Base-by-base conservation (phyloP, 1,284 basidiomycete species). In the Phellopilus nigrolimitatus region DNA sequence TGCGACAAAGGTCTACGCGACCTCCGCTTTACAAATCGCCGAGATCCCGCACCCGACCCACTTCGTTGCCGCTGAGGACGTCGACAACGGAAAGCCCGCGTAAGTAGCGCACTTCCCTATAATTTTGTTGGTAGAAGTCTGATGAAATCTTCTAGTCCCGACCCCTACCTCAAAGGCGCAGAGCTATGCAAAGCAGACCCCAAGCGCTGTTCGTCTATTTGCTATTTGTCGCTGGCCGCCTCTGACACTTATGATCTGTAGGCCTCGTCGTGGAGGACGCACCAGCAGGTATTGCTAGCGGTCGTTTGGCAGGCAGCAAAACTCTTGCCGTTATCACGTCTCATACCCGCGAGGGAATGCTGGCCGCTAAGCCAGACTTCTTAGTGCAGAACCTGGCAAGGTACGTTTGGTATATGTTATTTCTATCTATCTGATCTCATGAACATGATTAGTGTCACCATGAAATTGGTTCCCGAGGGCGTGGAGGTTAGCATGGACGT, bases 261-360 rank as follows among this genome's bases (percentile, higher is more conserved):
- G 59, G n/a, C n/a, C 72, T 94, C 47, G 91, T 94, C 8, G 76
- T 94, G 36, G 91, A 94, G 65, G 92, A 95, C 69, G 89, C 92
- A 1, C 91, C 91, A 1, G 78, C 78, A 5, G 92, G 91, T 12
- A 73, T 94, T 52, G 72, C 69, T 38, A 84, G 87, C 49, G 91
- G 91, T 7, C 72, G 79, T 27, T 79, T 83, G 0, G 88, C 90
- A 8, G 91, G 91, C 10, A 82, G 84, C 62, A 85, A 77, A 60
- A 89, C 90, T 0, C 72, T 94, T 38, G 91, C 79, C 1, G 68
- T 94, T 27, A 73, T 91, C 51, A 95, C 92, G 0, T 84, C 85
- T 9, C 89, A 94, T 65, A 74, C 75, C 13, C 72, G 76, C 40
- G 74, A 80, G 53, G 77, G 84, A 59, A 72, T 94, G 59, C 71